phyloP scores from a whole-genome alignment of 176 grass and related monocot species.

The Bolboschoenus planiculmis region DNA sequence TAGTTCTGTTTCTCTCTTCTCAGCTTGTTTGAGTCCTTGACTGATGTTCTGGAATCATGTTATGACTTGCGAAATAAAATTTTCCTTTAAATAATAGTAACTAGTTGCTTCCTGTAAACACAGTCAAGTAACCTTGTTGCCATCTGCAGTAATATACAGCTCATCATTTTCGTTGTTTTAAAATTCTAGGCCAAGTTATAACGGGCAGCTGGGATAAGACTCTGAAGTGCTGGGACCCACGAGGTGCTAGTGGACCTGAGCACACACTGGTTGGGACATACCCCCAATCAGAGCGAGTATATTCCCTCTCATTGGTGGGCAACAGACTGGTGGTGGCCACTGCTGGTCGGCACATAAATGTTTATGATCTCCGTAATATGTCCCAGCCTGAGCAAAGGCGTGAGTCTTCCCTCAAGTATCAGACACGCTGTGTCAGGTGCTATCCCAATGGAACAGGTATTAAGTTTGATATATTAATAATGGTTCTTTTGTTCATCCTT shows the following conservation, averaged over 20 bases:
- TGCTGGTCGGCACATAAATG: constrained; percentile 87
- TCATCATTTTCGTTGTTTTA: background rate
- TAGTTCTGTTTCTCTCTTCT: background rate
- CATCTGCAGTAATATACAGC: background rate
- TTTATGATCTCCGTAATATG: constrained; percentile 97
- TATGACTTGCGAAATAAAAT: background rate
- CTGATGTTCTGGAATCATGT: background rate
- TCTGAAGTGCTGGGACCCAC: constrained; percentile 93
- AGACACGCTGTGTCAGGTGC: constrained; percentile 94
- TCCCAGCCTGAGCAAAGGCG: constrained; percentile 88
- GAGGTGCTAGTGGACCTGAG: constrained; percentile 67
- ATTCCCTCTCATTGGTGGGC: constrained; percentile 80
- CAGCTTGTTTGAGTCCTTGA: background rate
- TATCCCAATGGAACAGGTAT: constrained; percentile 92
- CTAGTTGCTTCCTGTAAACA: background rate
- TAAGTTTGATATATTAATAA: background rate
- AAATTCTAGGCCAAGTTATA: constrained; percentile 79
- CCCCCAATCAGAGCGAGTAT: constrained; percentile 72
- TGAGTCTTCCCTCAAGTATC: constrained; percentile 92
- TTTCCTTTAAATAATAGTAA: background rate
- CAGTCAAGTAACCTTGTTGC: background rate
- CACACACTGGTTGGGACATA: constrained; percentile 72
- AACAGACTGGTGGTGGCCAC: constrained; percentile 85
- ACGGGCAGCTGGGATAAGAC: constrained; percentile 98
- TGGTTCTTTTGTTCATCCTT: background rate